phyloP scores from a whole-genome alignment of 495 filamentous ascomycete species.

The Oleoguttula mirabilis region DNA sequence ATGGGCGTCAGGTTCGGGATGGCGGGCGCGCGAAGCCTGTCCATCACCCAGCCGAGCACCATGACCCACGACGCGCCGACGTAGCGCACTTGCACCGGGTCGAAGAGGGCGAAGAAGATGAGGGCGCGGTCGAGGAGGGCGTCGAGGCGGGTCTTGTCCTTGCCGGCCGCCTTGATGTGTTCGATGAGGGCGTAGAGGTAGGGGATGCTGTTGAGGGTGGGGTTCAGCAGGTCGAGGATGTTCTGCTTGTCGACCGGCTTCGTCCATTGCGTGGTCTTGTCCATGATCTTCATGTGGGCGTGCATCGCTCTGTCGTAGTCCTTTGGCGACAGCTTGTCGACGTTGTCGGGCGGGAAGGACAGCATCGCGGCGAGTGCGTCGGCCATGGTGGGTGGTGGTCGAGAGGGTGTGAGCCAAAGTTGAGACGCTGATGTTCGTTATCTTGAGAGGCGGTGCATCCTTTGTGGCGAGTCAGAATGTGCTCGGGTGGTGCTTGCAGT shows the following conservation, averaged over 20 bases:
- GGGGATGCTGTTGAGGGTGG: conserved; percentile 24
- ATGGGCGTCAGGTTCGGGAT: conserved; percentile 46
- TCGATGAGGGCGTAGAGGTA: conserved; percentile 23
- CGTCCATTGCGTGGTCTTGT: conserved; percentile 14
- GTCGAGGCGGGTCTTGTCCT: conserved; percentile 16
- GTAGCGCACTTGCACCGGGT: conserved; percentile 50
- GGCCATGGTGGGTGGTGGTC: conserved; percentile 13
- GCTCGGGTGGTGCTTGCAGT: too few species aligned
- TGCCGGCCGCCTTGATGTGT: conserved; percentile 13
- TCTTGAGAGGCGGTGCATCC: too few species aligned
- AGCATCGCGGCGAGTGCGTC: conserved; percentile 9
- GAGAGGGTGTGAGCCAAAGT: too few species aligned
- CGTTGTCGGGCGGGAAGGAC: conserved; percentile 19
- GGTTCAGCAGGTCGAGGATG: conserved; percentile 27
- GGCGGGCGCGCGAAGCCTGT: neutral
- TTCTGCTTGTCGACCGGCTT: conserved; percentile 22
- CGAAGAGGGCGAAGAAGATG: conserved; percentile 41
- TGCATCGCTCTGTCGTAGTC: conserved; percentile 22
- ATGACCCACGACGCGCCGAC: conserved; percentile 40
- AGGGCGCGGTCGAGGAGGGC: conserved; percentile 26
- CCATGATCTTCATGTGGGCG: conserved; percentile 14
- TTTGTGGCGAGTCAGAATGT: too few species aligned
- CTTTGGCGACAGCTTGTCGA: neutral
- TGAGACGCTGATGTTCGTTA: neutral
- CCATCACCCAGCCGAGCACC: conserved; percentile 34